Conservation (phyloP, 352 stramenopile species). For the Blastocystis hominis region DNA sequence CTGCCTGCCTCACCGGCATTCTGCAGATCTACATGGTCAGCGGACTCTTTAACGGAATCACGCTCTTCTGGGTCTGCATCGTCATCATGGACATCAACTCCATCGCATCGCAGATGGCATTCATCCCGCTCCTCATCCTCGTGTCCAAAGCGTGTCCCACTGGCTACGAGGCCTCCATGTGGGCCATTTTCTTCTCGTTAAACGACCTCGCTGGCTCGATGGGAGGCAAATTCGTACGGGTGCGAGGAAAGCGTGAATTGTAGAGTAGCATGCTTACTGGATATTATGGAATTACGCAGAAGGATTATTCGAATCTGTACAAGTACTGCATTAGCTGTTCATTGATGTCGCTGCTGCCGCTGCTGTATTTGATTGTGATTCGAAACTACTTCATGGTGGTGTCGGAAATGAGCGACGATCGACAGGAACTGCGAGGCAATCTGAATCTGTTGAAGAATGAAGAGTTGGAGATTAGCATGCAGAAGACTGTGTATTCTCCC, state of each 20-base stretch:
- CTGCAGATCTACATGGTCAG: slow-evolving; percentile 50
- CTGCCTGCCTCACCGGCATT: slow-evolving; percentile 22
- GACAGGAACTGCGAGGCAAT: not conserved
- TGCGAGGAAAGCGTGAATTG: not conserved
- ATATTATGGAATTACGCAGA: slow-evolving; percentile 9
- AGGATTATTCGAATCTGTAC: slow-evolving; percentile 51
- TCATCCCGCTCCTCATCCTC: slow-evolving; percentile 52
- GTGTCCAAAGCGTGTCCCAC: slow-evolving; percentile 5
- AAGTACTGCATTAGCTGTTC: slow-evolving; percentile 35
- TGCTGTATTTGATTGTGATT: slow-evolving; percentile 49
- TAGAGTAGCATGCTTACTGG: slow-evolving; percentile 14
- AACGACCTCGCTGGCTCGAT: slow-evolving; percentile 43
- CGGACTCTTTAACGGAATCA: slow-evolving; percentile 31
- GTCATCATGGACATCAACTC: slow-evolving; percentile 53
- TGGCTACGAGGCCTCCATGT: slow-evolving; percentile 50
- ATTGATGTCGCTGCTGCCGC: slow-evolving; percentile 1
- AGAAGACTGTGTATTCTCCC: not conserved
- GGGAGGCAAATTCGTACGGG: slow-evolving; percentile 1
- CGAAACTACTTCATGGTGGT: slow-evolving; percentile 49
- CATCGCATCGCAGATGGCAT: slow-evolving; percentile 16
- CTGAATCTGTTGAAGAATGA: slow-evolving; percentile 40
- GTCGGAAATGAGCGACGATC: not conserved
- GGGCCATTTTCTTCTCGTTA: slow-evolving; percentile 52
- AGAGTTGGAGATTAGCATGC: slow-evolving; percentile 26
- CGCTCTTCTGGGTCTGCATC: slow-evolving; percentile 36